Evolutionary conservation across 331 rosid species (phyloP), one percentile per base, ranked within the genome.

Genomic region (Pyracantha coccinea): DNA sequence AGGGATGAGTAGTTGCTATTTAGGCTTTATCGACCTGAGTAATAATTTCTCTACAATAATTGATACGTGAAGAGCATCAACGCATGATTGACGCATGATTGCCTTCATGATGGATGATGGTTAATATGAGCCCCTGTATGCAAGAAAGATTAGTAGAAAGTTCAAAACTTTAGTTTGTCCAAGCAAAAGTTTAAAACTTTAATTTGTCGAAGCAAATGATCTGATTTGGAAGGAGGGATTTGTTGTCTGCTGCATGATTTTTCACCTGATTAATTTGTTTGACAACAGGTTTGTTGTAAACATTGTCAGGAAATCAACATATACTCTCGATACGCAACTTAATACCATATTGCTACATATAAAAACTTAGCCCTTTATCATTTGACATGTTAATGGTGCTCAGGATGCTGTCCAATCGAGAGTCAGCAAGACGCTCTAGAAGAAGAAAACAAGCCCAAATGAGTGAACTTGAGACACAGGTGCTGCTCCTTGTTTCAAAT

Each of bases 361-460:
- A 13, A 61, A 79, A 74, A 52, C 45, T 35, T 68, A 64, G 55
- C 73, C 66, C 66, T 31, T 69, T 75, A 69, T 69, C 68, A 54
- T 27, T 80, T 80, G 25, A 76, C 78, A 41, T 71, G 33, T 76
- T 76, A 71, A 45, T 82, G 82, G 78, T 80, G 78, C 78, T 73
- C 79, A 85, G 89, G 89, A 85, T 85, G 89, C 64, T 82, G 58
- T 85, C 89, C n/a, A 85, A 85, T 74, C 81, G 89, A 67, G 89
- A 85, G 80, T 85, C 89, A 50, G 89, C 89, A 17, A 79, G 83
- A 77, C 86, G 81, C 77, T 80, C 80, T 11, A 69, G 81, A 79
- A 81, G 93, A 57, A 70, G 78, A 77, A 85, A 85, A 68, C 89
- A 85, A 77, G 89, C 89, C 29, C 89, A 85, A 78, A 79, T 79